Evolutionary conservation across 1,284 basidiomycete species (phyloP).

Genomic region (Cystobasidium sp.): DNA sequence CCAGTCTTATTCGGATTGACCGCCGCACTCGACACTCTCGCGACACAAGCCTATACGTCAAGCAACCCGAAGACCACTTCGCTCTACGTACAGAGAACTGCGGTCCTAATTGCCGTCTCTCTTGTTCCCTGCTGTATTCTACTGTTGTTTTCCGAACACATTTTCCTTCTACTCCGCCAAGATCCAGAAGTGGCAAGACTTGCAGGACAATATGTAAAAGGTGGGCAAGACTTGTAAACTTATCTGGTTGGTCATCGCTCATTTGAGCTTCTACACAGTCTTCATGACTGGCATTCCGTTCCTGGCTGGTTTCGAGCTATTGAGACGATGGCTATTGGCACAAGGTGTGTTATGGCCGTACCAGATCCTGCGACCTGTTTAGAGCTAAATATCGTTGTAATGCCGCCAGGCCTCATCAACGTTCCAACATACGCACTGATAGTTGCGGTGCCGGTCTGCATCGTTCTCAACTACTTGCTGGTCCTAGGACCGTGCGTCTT

Average conservation of each 20-base stretch:
- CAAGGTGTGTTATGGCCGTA: constrained; percentile 13
- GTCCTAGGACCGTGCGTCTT: constrained; percentile 13
- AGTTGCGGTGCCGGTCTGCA: constrained; percentile 17
- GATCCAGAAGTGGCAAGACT: constrained; percentile 37
- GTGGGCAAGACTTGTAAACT: not conserved
- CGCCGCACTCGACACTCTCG: constrained; percentile 31
- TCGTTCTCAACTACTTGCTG: constrained; percentile 16
- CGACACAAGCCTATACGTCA: constrained; percentile 21
- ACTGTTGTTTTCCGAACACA: constrained; percentile 10
- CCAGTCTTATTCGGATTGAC: constrained; percentile 29
- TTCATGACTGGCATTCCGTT: constrained; percentile 32
- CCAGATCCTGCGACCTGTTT: not conserved
- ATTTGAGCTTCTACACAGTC: not conserved
- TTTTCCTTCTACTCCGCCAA: constrained; percentile 18
- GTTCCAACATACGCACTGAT: constrained; percentile 29
- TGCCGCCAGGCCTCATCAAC: not conserved
- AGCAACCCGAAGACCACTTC: constrained; percentile 36
- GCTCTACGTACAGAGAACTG: constrained; percentile 34
- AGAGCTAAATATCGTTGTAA: not conserved
- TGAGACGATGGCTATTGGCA: constrained; percentile 31
- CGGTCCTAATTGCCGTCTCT: constrained; percentile 13
- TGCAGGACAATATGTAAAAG: constrained; percentile 28
- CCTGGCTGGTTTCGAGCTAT: constrained; percentile 22
- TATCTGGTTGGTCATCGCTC: not conserved
- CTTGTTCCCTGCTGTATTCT: constrained; percentile 8